A percentile compares a stretch with the other conserved stretches of the same genome.
Evolutionary conservation across 2,329 filamentous ascomycete genomes (phyloP).

Genomic region (Fusarium poae): DNA sequence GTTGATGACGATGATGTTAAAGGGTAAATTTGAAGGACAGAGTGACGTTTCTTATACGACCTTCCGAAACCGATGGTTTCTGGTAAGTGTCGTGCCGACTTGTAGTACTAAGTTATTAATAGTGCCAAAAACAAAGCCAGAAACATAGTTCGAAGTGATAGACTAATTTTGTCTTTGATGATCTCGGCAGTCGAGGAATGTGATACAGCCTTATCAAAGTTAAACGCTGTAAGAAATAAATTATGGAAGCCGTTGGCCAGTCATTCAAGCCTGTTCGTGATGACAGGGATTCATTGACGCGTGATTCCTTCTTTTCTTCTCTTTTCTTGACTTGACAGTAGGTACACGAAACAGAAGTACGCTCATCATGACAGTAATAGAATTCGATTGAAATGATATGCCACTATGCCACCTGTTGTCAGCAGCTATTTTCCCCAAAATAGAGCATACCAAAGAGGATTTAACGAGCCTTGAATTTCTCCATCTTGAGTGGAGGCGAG

Average conservation of each 20-base stretch:
- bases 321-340: no score
- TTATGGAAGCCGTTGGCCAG: constrained; percentile 5
- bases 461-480: no score
- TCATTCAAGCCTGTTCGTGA: constrained; percentile 12
- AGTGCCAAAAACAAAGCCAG: neutral
- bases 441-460: no score
- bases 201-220: constrained; percentile 5
- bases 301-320: no score
- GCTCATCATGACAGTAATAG: no score
- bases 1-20: neutral
- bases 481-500: no score
- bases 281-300: constrained; percentile 26
- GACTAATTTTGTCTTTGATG: neutral
- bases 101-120: neutral
- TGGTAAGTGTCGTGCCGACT: constrained; percentile 11
- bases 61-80: constrained; percentile 20
- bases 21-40: constrained; percentile 9
- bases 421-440: no score
- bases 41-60: constrained; percentile 35
- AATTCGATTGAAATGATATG: no score
- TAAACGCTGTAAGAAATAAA: constrained; percentile 26
- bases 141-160: neutral
- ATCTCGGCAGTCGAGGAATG: neutral
- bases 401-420: no score
- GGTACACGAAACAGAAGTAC: no score